Evolutionary conservation across 2,329 filamentous ascomycete species (phyloP).

Genomic region (Colletotrichum sansevieriae): DNA sequence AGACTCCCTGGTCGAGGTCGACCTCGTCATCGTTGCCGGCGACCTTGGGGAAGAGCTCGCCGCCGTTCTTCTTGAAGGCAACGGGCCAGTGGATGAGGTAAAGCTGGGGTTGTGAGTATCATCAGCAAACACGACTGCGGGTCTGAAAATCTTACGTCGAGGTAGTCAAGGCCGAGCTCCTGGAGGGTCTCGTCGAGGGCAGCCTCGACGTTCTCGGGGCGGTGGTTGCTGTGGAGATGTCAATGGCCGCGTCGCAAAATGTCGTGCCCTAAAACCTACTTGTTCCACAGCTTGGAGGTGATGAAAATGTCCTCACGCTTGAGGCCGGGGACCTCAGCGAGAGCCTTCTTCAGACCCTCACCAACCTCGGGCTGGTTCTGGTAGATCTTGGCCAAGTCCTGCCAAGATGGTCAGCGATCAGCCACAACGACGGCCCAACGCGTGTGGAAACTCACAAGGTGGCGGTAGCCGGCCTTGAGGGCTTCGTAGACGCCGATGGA

Average conservation of each 20-base stretch:
- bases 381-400: conserved; percentile 66
- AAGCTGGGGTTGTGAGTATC: conserved; percentile 50
- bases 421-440: accelerated
- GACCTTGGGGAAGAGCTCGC: conserved; percentile 60
- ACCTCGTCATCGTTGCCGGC: conserved; percentile 51
- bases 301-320: conserved; percentile 71
- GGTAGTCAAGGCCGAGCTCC: conserved; percentile 68
- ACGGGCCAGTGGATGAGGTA: conserved; percentile 76
- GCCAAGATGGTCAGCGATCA: background rate
- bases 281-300: conserved; percentile 77
- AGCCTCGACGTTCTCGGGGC: conserved; percentile 69
- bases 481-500: conserved; percentile 74
- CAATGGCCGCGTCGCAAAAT: background rate
- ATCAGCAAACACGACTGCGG: too few relatives aligned
- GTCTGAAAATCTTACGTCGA: conserved; percentile 57
- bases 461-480: conserved; percentile 73
- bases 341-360: conserved; percentile 63
- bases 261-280: conserved; percentile 48
- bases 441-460: conserved; percentile 56
- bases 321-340: conserved; percentile 62
- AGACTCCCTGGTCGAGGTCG: conserved; percentile 59
- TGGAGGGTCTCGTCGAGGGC: conserved; percentile 69
- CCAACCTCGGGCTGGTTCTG: conserved; percentile 74
- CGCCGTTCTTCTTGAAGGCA: conserved; percentile 54
- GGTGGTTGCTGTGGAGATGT: conserved; percentile 61